Percentiles rank a stretch among this genome's conserved stretches.
phyloP scores from a whole-genome alignment of 768 basidiomycete species.

The Russula virescens region DNA sequence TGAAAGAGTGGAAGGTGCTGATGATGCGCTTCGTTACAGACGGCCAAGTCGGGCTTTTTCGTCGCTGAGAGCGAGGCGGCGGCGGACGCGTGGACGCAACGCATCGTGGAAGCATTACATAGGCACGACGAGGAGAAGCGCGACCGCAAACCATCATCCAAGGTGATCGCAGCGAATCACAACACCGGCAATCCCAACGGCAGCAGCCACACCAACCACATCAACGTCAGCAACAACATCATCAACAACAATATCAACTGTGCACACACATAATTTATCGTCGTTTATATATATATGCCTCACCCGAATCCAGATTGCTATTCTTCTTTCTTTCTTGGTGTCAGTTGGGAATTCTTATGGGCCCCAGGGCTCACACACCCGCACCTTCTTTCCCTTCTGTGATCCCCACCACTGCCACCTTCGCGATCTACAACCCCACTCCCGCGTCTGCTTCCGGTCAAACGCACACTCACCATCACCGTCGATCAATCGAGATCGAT shows the following conservation, averaged over 20 bases:
- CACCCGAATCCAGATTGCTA: too few species aligned
- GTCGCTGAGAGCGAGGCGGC: conserved; percentile 13
- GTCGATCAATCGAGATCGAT: neutral
- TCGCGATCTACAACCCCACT: too few species aligned
- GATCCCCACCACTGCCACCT: too few species aligned
- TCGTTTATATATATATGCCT: conserved; percentile 16
- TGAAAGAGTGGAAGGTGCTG: neutral
- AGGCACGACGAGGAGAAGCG: conserved; percentile 4
- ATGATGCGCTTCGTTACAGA: conserved; percentile 5
- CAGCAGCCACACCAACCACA: neutral
- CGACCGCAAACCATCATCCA: conserved; percentile 5
- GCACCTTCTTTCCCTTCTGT: too few species aligned
- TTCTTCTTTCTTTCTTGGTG: too few species aligned
- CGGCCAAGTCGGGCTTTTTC: conserved; percentile 23
- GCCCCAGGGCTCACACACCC: too few species aligned
- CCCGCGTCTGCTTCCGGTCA: too few species aligned
- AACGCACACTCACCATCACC: neutral
- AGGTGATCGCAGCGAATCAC: neutral
- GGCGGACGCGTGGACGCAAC: conserved; percentile 18
- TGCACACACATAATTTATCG: conserved; percentile 21
- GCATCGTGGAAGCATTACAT: conserved; percentile 17
- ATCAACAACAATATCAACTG: conserved; percentile 11
- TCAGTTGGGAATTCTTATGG: too few species aligned
- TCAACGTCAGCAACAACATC: neutral
- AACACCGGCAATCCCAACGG: neutral